Conservation (phyloP, 495 filamentous ascomycete genomes). For the Chaetomium tenue region DNA sequence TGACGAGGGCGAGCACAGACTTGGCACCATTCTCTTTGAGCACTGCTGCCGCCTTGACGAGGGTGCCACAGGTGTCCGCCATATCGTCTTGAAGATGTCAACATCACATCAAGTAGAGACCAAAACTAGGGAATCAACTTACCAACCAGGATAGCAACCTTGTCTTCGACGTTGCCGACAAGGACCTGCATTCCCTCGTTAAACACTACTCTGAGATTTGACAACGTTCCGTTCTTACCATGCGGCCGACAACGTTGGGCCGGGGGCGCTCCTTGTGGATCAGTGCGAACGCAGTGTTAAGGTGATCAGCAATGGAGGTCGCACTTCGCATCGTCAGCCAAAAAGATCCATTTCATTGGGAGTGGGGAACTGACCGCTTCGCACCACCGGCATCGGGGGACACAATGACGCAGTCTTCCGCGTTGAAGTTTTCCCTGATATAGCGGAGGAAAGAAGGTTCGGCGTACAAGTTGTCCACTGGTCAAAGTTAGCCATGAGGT, state of each 20-base stretch:
- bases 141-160: constrained; percentile 54
- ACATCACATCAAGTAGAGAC: not conserved
- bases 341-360: no score
- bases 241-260: constrained; percentile 92
- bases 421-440: constrained; percentile 82
- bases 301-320: constrained; percentile 91
- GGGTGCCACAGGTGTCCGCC: constrained; percentile 92
- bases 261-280: constrained; percentile 97
- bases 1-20: constrained; percentile 90
- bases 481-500: not conserved
- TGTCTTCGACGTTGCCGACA: constrained; percentile 69
- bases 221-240: constrained; percentile 65
- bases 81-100: constrained; percentile 56
- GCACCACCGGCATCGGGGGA: constrained; percentile 95
- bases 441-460: constrained; percentile 89
- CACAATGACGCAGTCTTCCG: constrained; percentile 87
- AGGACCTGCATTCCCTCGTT: constrained; percentile 58
- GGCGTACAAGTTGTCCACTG: constrained; percentile 84
- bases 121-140: not conserved
- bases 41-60: constrained; percentile 88
- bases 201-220: constrained; percentile 49
- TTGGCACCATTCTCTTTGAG: constrained; percentile 85
- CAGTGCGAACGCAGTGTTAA: constrained; percentile 93
- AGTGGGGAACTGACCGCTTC: constrained; percentile 68
- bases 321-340: constrained; percentile 51